Evolutionary conservation across 306 rosid genomes (phyloP).

Genomic region (Medicago ruthenica): DNA sequence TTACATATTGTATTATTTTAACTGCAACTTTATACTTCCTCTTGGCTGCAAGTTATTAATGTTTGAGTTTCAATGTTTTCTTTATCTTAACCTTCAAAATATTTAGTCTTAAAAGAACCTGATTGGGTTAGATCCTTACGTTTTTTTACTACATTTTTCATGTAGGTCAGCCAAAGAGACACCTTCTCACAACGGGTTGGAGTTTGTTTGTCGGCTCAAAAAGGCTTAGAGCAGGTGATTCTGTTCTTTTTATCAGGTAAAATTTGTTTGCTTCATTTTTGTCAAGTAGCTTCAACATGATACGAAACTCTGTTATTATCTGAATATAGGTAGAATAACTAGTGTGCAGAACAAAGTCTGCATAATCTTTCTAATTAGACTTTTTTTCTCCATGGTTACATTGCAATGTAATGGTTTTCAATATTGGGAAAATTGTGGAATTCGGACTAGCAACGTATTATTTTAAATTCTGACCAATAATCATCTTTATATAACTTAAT

Average conservation of each 20-base stretch:
- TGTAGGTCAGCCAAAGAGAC: constrained; percentile 96
- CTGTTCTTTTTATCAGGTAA: constrained; percentile 95
- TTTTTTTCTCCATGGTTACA: neutral
- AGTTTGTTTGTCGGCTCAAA: constrained; percentile 87
- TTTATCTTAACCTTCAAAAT: neutral
- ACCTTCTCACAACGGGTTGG: constrained; percentile 99
- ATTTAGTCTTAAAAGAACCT: neutral
- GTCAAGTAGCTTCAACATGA: neutral
- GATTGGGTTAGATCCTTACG: neutral
- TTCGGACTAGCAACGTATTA: constrained; percentile 1
- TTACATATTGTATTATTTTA: neutral
- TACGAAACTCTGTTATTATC: neutral
- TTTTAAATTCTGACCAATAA: neutral
- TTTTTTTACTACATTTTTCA: constrained; percentile 8
- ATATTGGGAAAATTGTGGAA: neutral
- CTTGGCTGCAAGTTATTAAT: constrained; percentile 23
- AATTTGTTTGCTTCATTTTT: constrained; percentile 17
- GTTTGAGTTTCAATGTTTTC: neutral
- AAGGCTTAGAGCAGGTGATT: constrained; percentile 91
- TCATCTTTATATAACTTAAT: neutral
- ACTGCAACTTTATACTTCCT: neutral
- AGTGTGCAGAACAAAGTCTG: neutral
- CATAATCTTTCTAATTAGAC: neutral
- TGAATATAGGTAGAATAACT: neutral
- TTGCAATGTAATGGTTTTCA: neutral